Evolutionary conservation across 2,329 filamentous ascomycete species (phyloP).

Genomic region (Cytospora chrysosperma): DNA sequence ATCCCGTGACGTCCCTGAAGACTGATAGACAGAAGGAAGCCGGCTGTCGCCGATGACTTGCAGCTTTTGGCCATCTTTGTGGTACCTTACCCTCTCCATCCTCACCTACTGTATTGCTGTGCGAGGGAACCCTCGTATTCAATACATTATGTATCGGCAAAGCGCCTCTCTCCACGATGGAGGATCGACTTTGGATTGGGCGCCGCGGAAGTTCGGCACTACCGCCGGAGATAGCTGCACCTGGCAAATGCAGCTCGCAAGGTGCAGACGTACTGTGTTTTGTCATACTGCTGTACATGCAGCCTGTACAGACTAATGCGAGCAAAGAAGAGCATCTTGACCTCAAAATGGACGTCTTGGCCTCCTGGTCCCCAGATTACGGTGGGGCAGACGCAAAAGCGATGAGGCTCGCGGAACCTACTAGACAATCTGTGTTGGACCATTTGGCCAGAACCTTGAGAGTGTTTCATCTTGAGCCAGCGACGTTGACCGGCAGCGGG

Average conservation of each 20-base stretch:
- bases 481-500: neutral
- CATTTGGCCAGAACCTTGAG: neutral
- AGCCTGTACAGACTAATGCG: neutral
- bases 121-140: slow-evolving; percentile 19
- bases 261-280: neutral
- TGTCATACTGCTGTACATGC: slow-evolving; percentile 9
- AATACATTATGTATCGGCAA: slow-evolving; percentile 6
- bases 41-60: neutral
- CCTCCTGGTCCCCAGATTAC: neutral
- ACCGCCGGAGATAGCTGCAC: slow-evolving; percentile 7
- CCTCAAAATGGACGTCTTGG: neutral
- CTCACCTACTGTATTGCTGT: neutral
- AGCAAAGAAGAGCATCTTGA: neutral
- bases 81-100: neutral
- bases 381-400: neutral
- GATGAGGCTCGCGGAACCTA: neutral
- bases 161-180: neutral
- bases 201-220: slow-evolving; percentile 3
- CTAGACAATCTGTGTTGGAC: neutral
- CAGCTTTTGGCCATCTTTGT: neutral
- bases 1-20: neutral
- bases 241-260: neutral
- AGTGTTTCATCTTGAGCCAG: neutral
- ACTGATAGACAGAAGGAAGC: neutral
- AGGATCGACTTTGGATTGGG: neutral